phyloP scores from a whole-genome alignment of 495 filamentous ascomycete genomes.

The Penicillium nucicola region DNA sequence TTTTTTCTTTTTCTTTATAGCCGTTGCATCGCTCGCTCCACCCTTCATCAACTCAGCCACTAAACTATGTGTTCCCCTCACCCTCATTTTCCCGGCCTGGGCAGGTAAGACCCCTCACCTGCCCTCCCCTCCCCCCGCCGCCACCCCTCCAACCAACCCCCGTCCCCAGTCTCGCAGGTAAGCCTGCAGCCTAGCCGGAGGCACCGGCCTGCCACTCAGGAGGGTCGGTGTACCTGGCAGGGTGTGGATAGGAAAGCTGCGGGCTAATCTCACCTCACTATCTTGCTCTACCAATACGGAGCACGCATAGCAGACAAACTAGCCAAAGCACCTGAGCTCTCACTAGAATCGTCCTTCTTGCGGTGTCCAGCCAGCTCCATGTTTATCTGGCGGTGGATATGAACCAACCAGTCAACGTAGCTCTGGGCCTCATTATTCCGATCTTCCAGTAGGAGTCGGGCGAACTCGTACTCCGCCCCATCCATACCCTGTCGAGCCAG shows the following conservation, averaged over 20 bases:
- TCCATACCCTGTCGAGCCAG: slow-evolving; percentile 90
- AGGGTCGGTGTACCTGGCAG: slow-evolving; percentile 2
- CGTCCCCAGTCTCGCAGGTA: neutral
- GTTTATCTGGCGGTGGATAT: slow-evolving; percentile 88
- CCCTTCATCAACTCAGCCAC: slow-evolving; percentile 11
- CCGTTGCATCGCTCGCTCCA: slow-evolving; percentile 5
- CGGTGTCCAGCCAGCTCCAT: slow-evolving; percentile 79
- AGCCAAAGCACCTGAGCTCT: slow-evolving; percentile 45
- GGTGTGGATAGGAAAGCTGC: neutral
- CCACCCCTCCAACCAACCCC: neutral
- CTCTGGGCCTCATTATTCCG: slow-evolving; percentile 95
- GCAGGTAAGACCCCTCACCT: neutral
- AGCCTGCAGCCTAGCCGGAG: slow-evolving; percentile 6
- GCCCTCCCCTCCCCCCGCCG: no score
- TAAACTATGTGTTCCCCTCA: slow-evolving; percentile 5
- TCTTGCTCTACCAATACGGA: slow-evolving; percentile 57
- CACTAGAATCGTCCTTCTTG: slow-evolving; percentile 64
- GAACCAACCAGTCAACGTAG: slow-evolving; percentile 98
- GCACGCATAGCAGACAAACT: slow-evolving; percentile 67
- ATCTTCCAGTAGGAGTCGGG: slow-evolving; percentile 85
- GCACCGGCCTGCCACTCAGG: neutral
- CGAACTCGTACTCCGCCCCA: slow-evolving; percentile 96
- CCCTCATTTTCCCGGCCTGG: slow-evolving; percentile 11
- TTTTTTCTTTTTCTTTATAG: neutral
- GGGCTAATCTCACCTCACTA: neutral